Percentiles rank a stretch among this genome's conserved stretches.
These are phyloP conservation scores for Cytidiella melzeri DNA, from an alignment of 768 basidiomycete species.

Conservation along the genomic window DNA sequence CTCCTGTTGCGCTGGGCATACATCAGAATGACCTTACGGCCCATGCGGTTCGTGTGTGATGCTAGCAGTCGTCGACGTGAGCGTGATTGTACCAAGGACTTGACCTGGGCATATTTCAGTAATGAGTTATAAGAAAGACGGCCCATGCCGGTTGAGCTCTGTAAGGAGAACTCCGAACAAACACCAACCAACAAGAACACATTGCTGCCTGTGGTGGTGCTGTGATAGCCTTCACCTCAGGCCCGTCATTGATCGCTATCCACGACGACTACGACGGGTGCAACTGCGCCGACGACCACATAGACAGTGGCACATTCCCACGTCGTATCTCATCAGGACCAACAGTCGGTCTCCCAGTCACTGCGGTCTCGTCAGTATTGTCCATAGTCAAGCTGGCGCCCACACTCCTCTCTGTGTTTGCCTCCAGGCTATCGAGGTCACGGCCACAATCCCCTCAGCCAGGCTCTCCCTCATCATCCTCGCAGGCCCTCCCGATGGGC, in stretches of 20 bases:
- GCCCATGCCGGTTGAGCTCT: neutral
- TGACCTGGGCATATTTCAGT: no score
- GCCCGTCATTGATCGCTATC: constrained; percentile 6
- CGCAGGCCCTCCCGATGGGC: constrained; percentile 57
- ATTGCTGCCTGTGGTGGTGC: constrained; percentile 10
- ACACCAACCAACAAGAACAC: constrained; percentile 15
- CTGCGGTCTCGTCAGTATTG: neutral
- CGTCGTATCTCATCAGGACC: neutral
- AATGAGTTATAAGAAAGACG: neutral
- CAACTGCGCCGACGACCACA: constrained; percentile 3
- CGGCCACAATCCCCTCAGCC: constrained; percentile 70
- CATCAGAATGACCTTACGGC: constrained; percentile 25
- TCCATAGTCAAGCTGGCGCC: constrained; percentile 63
- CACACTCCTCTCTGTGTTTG: constrained; percentile 70
- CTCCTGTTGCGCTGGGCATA: constrained; percentile 25
- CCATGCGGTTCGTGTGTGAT: neutral
- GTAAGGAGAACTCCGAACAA: constrained; percentile 10
- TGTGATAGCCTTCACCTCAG: constrained; percentile 7
- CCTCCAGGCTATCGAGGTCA: constrained; percentile 65
- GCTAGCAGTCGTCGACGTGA: neutral
- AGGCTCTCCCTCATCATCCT: constrained; percentile 33
- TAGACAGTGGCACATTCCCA: neutral
- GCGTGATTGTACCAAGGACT: neutral
- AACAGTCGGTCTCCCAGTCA: neutral
- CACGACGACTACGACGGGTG: constrained; percentile 8